Conservation (phyloP, 78 protist genomes). For the Emiliania huxleyi region DNA sequence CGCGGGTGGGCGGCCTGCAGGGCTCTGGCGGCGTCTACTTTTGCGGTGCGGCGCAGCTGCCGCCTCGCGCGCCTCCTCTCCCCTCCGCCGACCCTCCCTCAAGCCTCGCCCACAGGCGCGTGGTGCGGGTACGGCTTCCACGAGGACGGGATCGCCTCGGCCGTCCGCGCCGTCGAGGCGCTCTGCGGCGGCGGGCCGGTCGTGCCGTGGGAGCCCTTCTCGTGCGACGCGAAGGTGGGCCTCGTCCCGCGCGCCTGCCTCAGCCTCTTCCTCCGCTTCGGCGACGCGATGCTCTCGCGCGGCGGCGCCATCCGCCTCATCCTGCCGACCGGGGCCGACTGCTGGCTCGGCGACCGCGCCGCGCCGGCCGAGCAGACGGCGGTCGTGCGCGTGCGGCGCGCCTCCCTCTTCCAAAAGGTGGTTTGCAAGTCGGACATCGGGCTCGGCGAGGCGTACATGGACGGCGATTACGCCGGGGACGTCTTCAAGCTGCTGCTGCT, state of each 20-base stretch:
- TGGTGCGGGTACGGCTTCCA: conserved; percentile 47
- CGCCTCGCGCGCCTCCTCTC: no score
- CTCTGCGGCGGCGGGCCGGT: neutral
- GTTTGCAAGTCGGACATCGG: neutral
- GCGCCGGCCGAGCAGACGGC: neutral
- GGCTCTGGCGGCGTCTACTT: neutral
- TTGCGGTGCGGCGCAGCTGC: no score
- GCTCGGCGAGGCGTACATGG: conserved; percentile 7
- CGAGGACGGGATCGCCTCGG: conserved; percentile 44
- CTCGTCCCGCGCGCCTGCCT: neutral
- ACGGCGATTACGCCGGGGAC: neutral
- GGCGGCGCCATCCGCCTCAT: neutral
- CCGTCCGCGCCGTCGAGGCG: neutral
- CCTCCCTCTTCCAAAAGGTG: neutral
- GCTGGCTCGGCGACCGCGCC: neutral
- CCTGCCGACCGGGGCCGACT: conserved; percentile 33
- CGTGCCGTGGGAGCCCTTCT: neutral
- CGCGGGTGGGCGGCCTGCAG: neutral
- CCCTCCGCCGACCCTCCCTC: no score
- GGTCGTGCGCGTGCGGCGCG: neutral
- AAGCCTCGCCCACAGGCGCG: no score
- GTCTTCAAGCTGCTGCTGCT: neutral
- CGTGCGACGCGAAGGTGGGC: neutral
- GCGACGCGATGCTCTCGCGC: no score
- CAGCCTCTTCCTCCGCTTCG: neutral